Evolutionary conservation across 495 filamentous ascomycete genomes (phyloP), one percentile per base, ranked within the genome.

Genomic region (Trichoderma parareesei): DNA sequence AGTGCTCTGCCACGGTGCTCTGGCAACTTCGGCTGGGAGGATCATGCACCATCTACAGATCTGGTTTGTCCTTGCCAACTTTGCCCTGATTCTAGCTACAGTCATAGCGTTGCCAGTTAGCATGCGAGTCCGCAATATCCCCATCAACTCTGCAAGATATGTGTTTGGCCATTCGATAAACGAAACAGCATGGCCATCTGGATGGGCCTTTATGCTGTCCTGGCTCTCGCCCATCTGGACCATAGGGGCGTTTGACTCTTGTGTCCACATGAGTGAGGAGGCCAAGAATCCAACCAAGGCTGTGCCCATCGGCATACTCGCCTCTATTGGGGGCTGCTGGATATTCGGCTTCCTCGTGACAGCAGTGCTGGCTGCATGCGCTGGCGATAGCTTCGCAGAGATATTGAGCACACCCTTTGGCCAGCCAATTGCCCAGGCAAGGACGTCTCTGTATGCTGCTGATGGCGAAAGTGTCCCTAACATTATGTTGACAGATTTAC

Each of bases 211-310:
- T 67, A 87, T 89, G 76, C 70, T 89, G 37, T 71, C 82, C 7
- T 88, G 87, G 87, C 74, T 89, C 6, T 78, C 74, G 14, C 86
- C 87, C 0, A 88, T 89, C 61, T 89, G 87, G 87, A 86, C 85
- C 0, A 87, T 88, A 66, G 86, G 85, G 0, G 79, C 67, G 1
- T 78, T 78, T 63, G 75, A 78, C 65, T 68, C 63, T 27, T 78
- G 73, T 61, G 71, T 78, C 4, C 85, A 87, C 71, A 87, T 87
- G 79, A 81, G 77, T 48, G 87, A 88, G 69, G 87, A 89, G 68
- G 85, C 85, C 6, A 76, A 80, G 8, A 86, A 88, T 73, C 86
- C 86, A 13, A 76, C 83, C 0, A 81, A 77, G 41, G 85, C 86
- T 7, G 85, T 88, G 9, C 86, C 87, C 0, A 71, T 84, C 64